Evolutionary conservation across 148 eudicot genomes (phyloP).

Genomic region (Selenicereus undatus): DNA sequence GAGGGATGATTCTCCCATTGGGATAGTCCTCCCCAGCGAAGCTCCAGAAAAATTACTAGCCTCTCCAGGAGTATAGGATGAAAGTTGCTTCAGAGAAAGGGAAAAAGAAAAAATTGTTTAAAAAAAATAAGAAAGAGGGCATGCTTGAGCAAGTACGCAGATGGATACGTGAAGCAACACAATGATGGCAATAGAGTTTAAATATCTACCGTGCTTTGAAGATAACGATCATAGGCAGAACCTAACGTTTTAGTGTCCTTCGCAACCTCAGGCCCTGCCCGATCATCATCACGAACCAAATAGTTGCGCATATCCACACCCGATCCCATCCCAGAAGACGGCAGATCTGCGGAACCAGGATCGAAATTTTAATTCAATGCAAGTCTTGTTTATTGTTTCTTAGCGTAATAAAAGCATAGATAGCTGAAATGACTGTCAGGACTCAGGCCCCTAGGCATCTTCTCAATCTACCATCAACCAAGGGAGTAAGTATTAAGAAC

Average conservation of each 20-base stretch:
- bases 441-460: not conserved
- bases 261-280: constrained; percentile 31
- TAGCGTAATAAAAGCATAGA: not conserved
- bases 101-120: constrained; percentile 4
- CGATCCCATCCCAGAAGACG: constrained; percentile 35
- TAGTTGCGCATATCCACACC: constrained; percentile 40
- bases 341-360: constrained; percentile 39
- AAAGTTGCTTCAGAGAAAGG: constrained; percentile 39
- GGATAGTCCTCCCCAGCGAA: constrained; percentile 41
- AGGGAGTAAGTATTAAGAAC: not conserved
- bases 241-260: constrained; percentile 52
- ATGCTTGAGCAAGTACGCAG: constrained; percentile 15
- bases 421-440: not conserved
- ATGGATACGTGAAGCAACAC: not conserved
- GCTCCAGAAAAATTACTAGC: constrained; percentile 33
- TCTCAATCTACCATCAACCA: not conserved
- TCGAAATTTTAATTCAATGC: constrained; percentile 13
- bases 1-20: constrained; percentile 37
- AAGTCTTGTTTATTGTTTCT: not conserved
- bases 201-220: constrained; percentile 47
- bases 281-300: constrained; percentile 40
- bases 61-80: constrained; percentile 38
- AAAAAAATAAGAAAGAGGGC: constrained; percentile 1
- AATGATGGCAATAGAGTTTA: not conserved
- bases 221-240: constrained; percentile 69